Percentiles rank a stretch among this genome's conserved stretches.
Evolutionary conservation across 2,329 filamentous ascomycete genomes (phyloP).

Genomic region (Penicillium capsulatum): DNA sequence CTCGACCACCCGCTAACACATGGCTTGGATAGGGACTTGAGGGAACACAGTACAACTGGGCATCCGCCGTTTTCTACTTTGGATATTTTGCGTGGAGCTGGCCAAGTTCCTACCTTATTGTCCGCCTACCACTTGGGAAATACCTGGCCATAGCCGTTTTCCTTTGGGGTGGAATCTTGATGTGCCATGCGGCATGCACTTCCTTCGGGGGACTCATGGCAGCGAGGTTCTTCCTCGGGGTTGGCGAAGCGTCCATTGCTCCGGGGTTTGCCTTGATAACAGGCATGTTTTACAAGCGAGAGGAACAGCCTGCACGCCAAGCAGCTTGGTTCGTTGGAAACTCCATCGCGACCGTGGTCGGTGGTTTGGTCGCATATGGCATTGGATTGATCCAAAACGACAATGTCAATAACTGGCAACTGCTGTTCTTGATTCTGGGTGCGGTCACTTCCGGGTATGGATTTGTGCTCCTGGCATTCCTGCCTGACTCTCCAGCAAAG

Average conservation of each 20-base stretch:
- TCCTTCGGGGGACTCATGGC: constrained; percentile 35
- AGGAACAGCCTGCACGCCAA: constrained; percentile 33
- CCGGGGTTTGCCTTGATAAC: constrained; percentile 38
- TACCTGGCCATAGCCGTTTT: constrained; percentile 25
- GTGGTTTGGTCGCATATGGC: constrained; percentile 29
- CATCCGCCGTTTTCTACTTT: constrained; percentile 34
- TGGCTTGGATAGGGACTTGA: constrained; percentile 19
- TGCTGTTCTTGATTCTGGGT: constrained; percentile 32
- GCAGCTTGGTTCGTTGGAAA: constrained; percentile 36
- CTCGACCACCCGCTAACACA: constrained; percentile 1
- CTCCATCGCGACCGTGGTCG: constrained; percentile 29
- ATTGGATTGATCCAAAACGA: constrained; percentile 22
- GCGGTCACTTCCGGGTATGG: constrained; percentile 26
- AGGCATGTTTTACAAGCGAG: constrained; percentile 34
- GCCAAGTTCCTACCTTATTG: constrained; percentile 37
- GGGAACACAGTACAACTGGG: constrained; percentile 30
- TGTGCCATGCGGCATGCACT: constrained; percentile 31
- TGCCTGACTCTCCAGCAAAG: constrained; percentile 15
- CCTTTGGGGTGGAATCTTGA: constrained; percentile 32
- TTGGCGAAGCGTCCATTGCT: constrained; percentile 29
- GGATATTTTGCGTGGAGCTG: constrained; percentile 39
- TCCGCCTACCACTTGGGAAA: constrained; percentile 32
- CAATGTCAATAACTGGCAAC: constrained; percentile 25
- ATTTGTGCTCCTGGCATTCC: constrained; percentile 17
- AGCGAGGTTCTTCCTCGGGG: constrained; percentile 37